phyloP scores from a whole-genome alignment of 2,329 filamentous ascomycete species.

The Dactylella cylindrospora region DNA sequence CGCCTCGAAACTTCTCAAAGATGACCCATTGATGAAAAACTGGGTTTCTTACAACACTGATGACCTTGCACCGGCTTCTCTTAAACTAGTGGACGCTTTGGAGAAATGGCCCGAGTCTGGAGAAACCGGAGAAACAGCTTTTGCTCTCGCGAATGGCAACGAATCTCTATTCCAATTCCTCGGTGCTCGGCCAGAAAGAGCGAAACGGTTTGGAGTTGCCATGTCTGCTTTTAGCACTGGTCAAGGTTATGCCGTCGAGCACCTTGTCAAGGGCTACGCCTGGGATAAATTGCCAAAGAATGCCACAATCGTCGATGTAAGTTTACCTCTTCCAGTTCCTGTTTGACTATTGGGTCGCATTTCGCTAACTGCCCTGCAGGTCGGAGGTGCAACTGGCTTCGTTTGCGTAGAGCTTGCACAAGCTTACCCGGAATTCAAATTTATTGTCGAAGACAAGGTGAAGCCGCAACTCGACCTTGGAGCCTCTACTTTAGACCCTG shows the following conservation, averaged over 20 bases:
- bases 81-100: conserved; percentile 48
- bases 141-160: conserved; percentile 49
- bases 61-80: conserved; percentile 52
- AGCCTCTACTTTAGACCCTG: conserved; percentile 12
- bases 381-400: conserved; percentile 62
- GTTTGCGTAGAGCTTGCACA: conserved; percentile 60
- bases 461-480: conserved; percentile 36
- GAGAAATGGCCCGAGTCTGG: conserved; percentile 48
- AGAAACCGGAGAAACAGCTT: conserved; percentile 49
- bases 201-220: conserved; percentile 59
- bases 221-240: conserved; percentile 61
- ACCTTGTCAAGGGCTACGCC: conserved; percentile 61
- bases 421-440: conserved; percentile 57
- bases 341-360: neutral
- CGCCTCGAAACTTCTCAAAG: conserved; percentile 58
- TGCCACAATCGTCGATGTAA: conserved; percentile 61
- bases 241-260: conserved; percentile 60
- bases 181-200: conserved; percentile 50
- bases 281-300: conserved; percentile 55
- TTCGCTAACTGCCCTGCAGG: neutral
- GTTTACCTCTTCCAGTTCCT: neutral
- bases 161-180: conserved; percentile 51
- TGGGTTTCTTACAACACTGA: conserved; percentile 62
- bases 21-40: conserved; percentile 57
- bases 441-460: conserved; percentile 60